Evolutionary conservation across 2,329 filamentous ascomycete genomes (phyloP).

Genomic region (Triangularia setosa): DNA sequence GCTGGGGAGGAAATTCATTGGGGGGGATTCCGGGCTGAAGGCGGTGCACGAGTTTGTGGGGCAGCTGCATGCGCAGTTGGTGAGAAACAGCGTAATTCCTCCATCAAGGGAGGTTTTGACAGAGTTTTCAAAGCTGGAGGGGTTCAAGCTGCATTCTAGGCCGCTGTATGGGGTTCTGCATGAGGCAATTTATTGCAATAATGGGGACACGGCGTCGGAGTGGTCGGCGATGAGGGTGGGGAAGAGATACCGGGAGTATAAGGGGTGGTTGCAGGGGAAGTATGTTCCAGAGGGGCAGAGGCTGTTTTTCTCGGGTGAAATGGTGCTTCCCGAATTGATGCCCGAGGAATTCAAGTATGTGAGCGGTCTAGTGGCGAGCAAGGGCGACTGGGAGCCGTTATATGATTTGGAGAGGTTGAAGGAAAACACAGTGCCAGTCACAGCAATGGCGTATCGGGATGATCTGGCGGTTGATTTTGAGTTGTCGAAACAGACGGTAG

Average conservation of each 20-base stretch:
- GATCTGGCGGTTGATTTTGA: slow-evolving; percentile 72
- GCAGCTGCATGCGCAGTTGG: neutral
- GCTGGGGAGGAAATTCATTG: slow-evolving; percentile 60
- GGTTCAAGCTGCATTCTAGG: slow-evolving; percentile 55
- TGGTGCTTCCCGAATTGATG: slow-evolving; percentile 66
- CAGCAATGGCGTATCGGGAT: slow-evolving; percentile 62
- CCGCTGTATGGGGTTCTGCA: slow-evolving; percentile 66
- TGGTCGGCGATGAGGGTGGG: slow-evolving; percentile 59
- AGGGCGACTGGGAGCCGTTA: slow-evolving; percentile 57
- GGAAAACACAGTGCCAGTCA: slow-evolving; percentile 61
- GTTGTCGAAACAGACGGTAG: slow-evolving; percentile 57
- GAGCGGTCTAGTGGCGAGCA: slow-evolving; percentile 55
- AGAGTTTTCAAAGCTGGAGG: slow-evolving; percentile 3
- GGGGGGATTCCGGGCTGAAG: neutral
- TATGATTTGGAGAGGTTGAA: slow-evolving; percentile 60
- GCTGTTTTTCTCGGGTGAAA: slow-evolving; percentile 67
- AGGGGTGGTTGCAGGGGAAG: slow-evolving; percentile 30
- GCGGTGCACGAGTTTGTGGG: slow-evolving; percentile 14
- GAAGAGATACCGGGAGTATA: slow-evolving; percentile 25
- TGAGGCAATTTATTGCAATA: slow-evolving; percentile 65
- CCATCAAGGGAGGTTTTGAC: neutral
- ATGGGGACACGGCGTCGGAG: slow-evolving; percentile 42
- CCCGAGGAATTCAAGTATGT: slow-evolving; percentile 55
- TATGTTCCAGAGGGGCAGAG: slow-evolving; percentile 31
- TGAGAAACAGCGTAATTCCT: neutral